Percentiles rank a stretch among this genome's conserved stretches.
Evolutionary conservation across 2,329 filamentous ascomycete genomes (phyloP).

Genomic region (Scedosporium minutisporum): DNA sequence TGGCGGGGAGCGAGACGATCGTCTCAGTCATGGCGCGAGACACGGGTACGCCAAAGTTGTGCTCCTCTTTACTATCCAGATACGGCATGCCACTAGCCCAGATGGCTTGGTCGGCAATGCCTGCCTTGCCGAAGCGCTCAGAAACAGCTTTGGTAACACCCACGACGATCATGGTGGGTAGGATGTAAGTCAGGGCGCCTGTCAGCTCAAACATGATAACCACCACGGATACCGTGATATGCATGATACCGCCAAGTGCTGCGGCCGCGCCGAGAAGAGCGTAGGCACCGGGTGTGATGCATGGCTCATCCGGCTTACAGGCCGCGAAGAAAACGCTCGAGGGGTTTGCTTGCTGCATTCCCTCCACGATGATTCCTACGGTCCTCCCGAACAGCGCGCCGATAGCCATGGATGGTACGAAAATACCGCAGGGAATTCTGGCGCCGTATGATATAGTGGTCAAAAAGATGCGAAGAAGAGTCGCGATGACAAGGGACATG

Average conservation of each 20-base stretch:
- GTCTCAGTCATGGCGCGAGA: conserved; percentile 79
- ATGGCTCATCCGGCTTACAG: conserved; percentile 84
- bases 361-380: conserved; percentile 89
- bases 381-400: conserved; percentile 89
- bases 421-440: conserved; percentile 96
- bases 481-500: conserved; percentile 67
- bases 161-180: conserved; percentile 98
- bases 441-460: conserved; percentile 96
- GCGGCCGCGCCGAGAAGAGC: conserved; percentile 90
- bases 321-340: conserved; percentile 75
- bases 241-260: conserved; percentile 92
- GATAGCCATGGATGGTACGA: conserved; percentile 96
- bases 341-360: conserved; percentile 76
- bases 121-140: conserved; percentile 86
- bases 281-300: conserved; percentile 95
- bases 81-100: conserved; percentile 98
- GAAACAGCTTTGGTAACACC: conserved; percentile 91
- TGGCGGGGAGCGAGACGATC: conserved; percentile 62
- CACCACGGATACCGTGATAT: conserved; percentile 90
- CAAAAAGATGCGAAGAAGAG: conserved; percentile 68
- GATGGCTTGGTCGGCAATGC: conserved; percentile 96
- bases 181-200: conserved; percentile 90
- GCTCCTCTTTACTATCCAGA: conserved; percentile 93
- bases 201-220: conserved; percentile 99
- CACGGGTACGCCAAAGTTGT: conserved; percentile 90